These are phyloP conservation scores for Sporothrix pseudoabietina DNA, from an alignment of 2,329 filamentous ascomycete species.

Conservation along the genomic window DNA sequence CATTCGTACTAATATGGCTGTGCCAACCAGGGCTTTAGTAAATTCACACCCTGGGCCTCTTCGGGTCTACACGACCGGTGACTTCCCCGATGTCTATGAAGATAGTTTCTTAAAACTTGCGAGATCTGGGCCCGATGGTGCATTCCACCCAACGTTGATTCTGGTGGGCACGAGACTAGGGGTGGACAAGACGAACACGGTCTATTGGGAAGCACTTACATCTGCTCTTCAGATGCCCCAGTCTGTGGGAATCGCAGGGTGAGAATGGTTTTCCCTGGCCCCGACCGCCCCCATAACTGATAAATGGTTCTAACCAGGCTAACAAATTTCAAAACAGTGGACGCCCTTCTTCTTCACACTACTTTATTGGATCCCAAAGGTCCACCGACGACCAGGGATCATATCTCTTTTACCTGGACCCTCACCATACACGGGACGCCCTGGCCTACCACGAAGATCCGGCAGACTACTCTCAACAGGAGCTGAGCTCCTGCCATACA, in stretches of 20 bases:
- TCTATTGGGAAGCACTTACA: constrained; percentile 94
- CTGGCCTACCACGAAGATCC: constrained; percentile 65
- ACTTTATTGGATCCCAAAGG: constrained; percentile 58
- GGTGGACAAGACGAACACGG: constrained; percentile 89
- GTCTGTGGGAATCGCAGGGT: constrained; percentile 96
- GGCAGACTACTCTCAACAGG: constrained; percentile 65
- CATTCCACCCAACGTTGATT: constrained; percentile 82
- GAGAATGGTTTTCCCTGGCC: constrained; percentile 40
- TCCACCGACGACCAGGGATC: constrained; percentile 55
- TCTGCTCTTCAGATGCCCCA: constrained; percentile 82
- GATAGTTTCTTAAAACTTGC: constrained; percentile 82
- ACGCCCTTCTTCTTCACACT: constrained; percentile 81
- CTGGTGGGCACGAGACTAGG: constrained; percentile 86
- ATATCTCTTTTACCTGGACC: constrained; percentile 91
- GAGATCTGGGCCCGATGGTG: constrained; percentile 61
- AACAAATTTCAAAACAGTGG: constrained; percentile 58
- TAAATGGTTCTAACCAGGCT: not conserved
- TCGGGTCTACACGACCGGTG: constrained; percentile 84
- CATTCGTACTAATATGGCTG: not conserved
- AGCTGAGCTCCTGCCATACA: constrained; percentile 84
- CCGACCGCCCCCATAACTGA: not conserved
- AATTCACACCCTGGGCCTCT: constrained; percentile 66
- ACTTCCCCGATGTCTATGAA: constrained; percentile 90
- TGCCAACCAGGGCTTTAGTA: constrained; percentile 65
- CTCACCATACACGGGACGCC: constrained; percentile 79